Evolutionary conservation across 495 filamentous ascomycete species (phyloP).

Genomic region (Podospora australis): DNA sequence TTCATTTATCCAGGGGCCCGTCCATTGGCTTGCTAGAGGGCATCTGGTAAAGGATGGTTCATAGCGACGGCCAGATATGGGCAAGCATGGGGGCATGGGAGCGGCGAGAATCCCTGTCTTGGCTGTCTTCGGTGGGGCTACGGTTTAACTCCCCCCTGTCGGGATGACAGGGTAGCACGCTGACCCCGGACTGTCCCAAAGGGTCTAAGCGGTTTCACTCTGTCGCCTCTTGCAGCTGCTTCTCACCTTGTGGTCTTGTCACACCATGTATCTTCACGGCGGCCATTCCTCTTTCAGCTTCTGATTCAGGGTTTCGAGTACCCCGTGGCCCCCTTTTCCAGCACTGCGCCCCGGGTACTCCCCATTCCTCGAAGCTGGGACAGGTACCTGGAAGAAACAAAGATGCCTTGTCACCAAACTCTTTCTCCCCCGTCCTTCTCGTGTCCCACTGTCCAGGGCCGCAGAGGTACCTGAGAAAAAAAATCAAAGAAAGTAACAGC

Average conservation of each 20-base stretch:
- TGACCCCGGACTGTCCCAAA: constrained; percentile 13
- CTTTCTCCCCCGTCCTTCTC: constrained; percentile 13
- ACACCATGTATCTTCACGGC: constrained; percentile 15
- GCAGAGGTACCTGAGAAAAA: constrained; percentile 14
- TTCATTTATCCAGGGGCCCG: constrained; percentile 24
- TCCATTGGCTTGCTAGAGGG: constrained; percentile 18
- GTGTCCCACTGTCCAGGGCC: constrained; percentile 17
- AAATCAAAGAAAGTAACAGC: no score
- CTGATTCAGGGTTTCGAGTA: constrained; percentile 7
- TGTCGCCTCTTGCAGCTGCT: constrained; percentile 24
- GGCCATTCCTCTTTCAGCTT: constrained; percentile 13
- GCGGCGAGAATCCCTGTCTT: constrained; percentile 17
- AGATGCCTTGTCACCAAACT: constrained; percentile 21
- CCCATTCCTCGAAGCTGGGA: neutral
- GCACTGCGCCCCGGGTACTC: neutral
- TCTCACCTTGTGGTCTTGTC: constrained; percentile 18
- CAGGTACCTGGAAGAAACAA: constrained; percentile 13
- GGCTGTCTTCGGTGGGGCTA: constrained; percentile 13
- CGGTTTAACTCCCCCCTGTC: constrained; percentile 13
- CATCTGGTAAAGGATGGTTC: constrained; percentile 13
- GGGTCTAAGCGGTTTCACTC: constrained; percentile 32
- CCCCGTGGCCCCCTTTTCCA: neutral
- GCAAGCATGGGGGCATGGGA: constrained; percentile 12
- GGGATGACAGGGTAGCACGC: constrained; percentile 15
- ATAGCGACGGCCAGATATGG: constrained; percentile 20